phyloP scores from a whole-genome alignment of 2,329 filamentous ascomycete genomes.

The Neopestalotiopsis rosae region DNA sequence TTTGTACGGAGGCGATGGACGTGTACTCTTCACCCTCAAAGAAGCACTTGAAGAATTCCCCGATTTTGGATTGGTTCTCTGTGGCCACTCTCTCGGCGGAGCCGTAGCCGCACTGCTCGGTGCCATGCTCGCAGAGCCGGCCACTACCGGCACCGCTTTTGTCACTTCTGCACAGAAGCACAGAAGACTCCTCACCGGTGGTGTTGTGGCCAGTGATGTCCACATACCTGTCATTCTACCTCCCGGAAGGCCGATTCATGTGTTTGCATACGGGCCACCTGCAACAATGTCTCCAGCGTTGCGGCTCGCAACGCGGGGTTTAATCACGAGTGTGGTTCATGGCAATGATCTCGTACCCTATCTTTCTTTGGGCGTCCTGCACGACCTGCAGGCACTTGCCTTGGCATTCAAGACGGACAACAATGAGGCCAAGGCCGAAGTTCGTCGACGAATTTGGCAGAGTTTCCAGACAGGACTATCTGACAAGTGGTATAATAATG shows the following conservation, averaged over 20 bases:
- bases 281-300: conserved; percentile 74
- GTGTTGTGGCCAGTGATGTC: conserved; percentile 21
- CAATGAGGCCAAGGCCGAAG: conserved; percentile 68
- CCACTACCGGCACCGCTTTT: conserved; percentile 60
- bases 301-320: conserved; percentile 71
- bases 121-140: conserved; percentile 72
- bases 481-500: conserved; percentile 63
- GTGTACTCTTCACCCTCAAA: conserved; percentile 69
- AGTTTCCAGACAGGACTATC: conserved; percentile 66
- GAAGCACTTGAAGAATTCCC: conserved; percentile 69
- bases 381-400: conserved; percentile 76
- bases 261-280: conserved; percentile 79
- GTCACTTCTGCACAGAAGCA: conserved; percentile 62
- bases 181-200: conserved; percentile 43
- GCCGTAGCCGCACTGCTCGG: conserved; percentile 73
- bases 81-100: conserved; percentile 72
- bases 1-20: conserved; percentile 69
- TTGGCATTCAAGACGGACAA: conserved; percentile 76
- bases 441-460: conserved; percentile 70
- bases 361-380: conserved; percentile 74
- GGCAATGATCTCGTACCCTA: conserved; percentile 76
- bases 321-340: conserved; percentile 78
- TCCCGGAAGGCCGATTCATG: conserved; percentile 73
- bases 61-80: conserved; percentile 73
- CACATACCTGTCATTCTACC: conserved; percentile 59